A percentile compares a stretch with the other conserved stretches of the same genome.
Conservation (phyloP, 169 alveolate species). For the Cryptosporidium bovis region DNA sequence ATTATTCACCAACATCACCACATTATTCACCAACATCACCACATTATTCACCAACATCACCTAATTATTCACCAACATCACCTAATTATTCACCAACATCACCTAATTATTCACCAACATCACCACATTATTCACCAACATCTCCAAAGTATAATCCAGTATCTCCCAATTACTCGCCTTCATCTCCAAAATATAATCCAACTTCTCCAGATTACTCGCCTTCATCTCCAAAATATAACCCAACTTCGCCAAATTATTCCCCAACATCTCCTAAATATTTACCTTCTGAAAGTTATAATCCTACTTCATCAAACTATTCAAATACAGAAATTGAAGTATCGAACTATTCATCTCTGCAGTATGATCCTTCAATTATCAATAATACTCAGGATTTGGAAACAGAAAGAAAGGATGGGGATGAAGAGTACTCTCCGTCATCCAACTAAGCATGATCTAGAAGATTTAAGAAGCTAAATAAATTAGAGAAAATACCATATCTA, state of each 20-base stretch:
- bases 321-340: slow-evolving; percentile 81
- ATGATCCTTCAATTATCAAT: slow-evolving; percentile 88
- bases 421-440: slow-evolving; percentile 69
- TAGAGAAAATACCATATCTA: background rate
- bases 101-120: slow-evolving; percentile 89
- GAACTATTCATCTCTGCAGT: slow-evolving; percentile 85
- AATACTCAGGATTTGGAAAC: slow-evolving; percentile 74
- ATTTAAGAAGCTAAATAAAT: background rate
- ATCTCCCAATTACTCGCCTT: slow-evolving; percentile 86
- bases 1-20: slow-evolving; percentile 87
- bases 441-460: background rate
- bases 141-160: slow-evolving; percentile 87
- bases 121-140: slow-evolving; percentile 89
- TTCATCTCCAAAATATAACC: slow-evolving; percentile 90
- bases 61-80: slow-evolving; percentile 92
- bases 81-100: slow-evolving; percentile 88
- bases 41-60: slow-evolving; percentile 87
- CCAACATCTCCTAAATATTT: slow-evolving; percentile 86
- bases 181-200: slow-evolving; percentile 76
- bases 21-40: slow-evolving; percentile 90
- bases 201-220: slow-evolving; percentile 88
- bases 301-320: slow-evolving; percentile 86
- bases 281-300: slow-evolving; percentile 88
- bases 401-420: slow-evolving; percentile 36
- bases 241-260: slow-evolving; percentile 88